Percentiles rank a stretch among this genome's conserved stretches.
Conservation (phyloP, 192 early-diverging fungal genomes). For the Diversispora eburnea region DNA sequence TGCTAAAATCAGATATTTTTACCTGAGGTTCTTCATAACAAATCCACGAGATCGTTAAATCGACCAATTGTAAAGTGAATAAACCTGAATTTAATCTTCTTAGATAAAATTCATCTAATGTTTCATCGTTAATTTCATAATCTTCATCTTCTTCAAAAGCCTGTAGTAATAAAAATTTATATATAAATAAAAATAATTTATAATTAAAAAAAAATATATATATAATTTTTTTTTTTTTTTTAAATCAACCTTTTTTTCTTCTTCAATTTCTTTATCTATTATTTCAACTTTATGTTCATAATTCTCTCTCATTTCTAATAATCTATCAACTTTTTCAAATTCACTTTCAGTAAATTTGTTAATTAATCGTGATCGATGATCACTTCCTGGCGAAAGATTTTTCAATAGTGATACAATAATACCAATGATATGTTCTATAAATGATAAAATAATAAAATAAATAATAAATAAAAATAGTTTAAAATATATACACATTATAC, state of each 20-base stretch:
- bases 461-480: not conserved
- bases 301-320: constrained; percentile 70
- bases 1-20: not conserved
- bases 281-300: constrained; percentile 61
- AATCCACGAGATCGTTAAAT: constrained; percentile 64
- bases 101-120: constrained; percentile 63
- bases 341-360: constrained; percentile 81
- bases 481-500: not conserved
- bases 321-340: constrained; percentile 77
- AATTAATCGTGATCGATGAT: constrained; percentile 66
- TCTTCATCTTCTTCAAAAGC: constrained; percentile 42
- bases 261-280: constrained; percentile 55
- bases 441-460: not conserved
- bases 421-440: constrained; percentile 77
- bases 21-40: constrained; percentile 51
- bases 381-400: constrained; percentile 54
- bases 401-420: constrained; percentile 79
- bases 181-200: too few relatives aligned
- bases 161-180: constrained; percentile 6
- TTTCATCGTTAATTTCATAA: constrained; percentile 58
- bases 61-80: constrained; percentile 73
- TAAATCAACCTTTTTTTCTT: constrained; percentile 39
- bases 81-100: constrained; percentile 72
- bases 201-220: constrained; percentile 4
- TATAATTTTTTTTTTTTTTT: too few relatives aligned